Percentiles rank a stretch among this genome's conserved stretches.
phyloP scores from a whole-genome alignment of 1,284 basidiomycete genomes.

The Sparassis latifolia region DNA sequence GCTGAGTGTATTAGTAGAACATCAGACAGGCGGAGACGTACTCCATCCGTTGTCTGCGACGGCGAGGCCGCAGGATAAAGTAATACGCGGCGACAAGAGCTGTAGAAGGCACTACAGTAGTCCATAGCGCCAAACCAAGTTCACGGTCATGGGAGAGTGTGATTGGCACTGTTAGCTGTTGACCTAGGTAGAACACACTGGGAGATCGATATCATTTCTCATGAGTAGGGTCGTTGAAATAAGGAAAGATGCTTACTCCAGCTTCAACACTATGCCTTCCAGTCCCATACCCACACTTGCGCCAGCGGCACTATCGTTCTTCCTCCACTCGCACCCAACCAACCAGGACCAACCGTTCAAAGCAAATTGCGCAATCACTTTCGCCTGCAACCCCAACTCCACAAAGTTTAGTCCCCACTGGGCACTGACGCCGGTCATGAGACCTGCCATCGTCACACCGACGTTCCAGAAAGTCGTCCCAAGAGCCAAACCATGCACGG shows the following conservation, averaged over 20 bases:
- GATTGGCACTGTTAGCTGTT: slow-evolving; percentile 29
- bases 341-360: slow-evolving; percentile 21
- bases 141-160: slow-evolving; percentile 26
- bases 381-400: slow-evolving; percentile 22
- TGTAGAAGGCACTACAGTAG: slow-evolving; percentile 27
- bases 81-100: slow-evolving; percentile 27
- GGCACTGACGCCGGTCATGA: slow-evolving; percentile 20
- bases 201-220: not conserved
- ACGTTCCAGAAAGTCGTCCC: slow-evolving; percentile 23
- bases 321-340: slow-evolving; percentile 24
- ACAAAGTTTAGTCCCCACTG: slow-evolving; percentile 26
- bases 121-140: slow-evolving; percentile 23
- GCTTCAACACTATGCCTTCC: slow-evolving; percentile 26
- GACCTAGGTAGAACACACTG: slow-evolving; percentile 29
- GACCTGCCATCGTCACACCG: slow-evolving; percentile 23
- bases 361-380: slow-evolving; percentile 19
- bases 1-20: not conserved
- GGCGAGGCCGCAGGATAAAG: slow-evolving; percentile 27
- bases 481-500: slow-evolving; percentile 22
- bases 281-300: slow-evolving; percentile 24
- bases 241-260: slow-evolving; percentile 25
- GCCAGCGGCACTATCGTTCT: slow-evolving; percentile 20
- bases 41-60: slow-evolving; percentile 24
- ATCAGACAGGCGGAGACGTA: slow-evolving; percentile 14
- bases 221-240: slow-evolving; percentile 1